Conservation (phyloP, 257 asterid species). For the Plantago ovata region DNA sequence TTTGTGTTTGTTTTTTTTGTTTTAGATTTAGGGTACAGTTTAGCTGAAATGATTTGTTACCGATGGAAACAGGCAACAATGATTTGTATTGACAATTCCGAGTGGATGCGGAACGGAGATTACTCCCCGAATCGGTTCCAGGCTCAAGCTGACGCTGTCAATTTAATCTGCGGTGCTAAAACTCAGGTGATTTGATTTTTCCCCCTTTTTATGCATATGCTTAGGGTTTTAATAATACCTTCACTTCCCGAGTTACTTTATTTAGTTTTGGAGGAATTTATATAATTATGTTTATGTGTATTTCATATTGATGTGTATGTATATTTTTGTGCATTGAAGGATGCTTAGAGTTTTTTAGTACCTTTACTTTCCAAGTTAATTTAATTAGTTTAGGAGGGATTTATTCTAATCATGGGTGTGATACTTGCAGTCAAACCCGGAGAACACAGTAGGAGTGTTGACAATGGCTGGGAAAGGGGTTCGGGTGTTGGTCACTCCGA, state of each 20-base stretch:
- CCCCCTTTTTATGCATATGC: not conserved
- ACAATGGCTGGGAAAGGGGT: conserved; percentile 98
- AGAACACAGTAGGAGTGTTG: conserved; percentile 89
- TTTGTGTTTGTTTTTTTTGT: not conserved
- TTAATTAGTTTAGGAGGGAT: not conserved
- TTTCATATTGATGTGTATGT: conserved; percentile 13
- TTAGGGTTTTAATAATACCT: too few species aligned
- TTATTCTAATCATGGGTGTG: conserved; percentile 3
- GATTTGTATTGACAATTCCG: conserved; percentile 97
- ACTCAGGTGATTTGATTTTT: conserved; percentile 64
- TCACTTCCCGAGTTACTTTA: too few species aligned
- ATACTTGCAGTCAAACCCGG: conserved; percentile 75
- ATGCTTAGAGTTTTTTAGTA: conserved; percentile 4
- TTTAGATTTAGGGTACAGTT: conserved; percentile 19
- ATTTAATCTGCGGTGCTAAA: conserved; percentile 97
- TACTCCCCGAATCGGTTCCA: conserved; percentile 81
- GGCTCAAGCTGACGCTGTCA: conserved; percentile 91
- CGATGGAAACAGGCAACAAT: conserved; percentile 64
- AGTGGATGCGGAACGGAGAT: conserved; percentile 98
- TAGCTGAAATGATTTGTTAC: conserved; percentile 3
- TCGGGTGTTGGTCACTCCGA: conserved; percentile 92
- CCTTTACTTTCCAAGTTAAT: not conserved
- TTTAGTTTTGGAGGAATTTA: too few species aligned
- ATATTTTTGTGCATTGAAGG: too few species aligned
- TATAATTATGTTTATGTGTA: not conserved